A percentile compares a stretch with the other conserved stretches of the same genome.
Conservation (phyloP, 805 yeast species). For the Starmera amethionina region DNA sequence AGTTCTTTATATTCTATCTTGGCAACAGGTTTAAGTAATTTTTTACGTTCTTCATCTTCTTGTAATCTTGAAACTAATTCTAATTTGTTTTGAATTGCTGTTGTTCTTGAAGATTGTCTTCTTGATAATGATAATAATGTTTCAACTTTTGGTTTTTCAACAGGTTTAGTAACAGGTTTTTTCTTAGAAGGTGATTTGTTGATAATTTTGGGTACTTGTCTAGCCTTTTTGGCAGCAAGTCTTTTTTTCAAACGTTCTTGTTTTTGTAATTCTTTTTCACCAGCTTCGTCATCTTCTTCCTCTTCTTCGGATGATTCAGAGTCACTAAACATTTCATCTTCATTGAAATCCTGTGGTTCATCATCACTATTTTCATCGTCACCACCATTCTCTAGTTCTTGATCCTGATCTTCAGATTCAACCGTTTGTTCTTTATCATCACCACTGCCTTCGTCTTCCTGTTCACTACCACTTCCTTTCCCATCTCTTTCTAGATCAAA, state of each 20-base stretch:
- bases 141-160: constrained; percentile 36
- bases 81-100: constrained; percentile 70
- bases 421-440: constrained; percentile 17
- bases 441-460: constrained; percentile 16
- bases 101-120: constrained; percentile 65
- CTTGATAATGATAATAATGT: constrained; percentile 42
- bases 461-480: constrained; percentile 23
- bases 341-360: constrained; percentile 9
- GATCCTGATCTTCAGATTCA: constrained; percentile 6
- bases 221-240: constrained; percentile 18
- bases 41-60: constrained; percentile 53
- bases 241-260: constrained; percentile 28
- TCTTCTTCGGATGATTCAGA: constrained; percentile 32
- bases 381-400: not conserved
- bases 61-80: constrained; percentile 66
- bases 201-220: constrained; percentile 24
- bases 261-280: constrained; percentile 51
- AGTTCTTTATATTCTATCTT: constrained; percentile 31
- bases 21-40: constrained; percentile 30
- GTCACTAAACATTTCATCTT: constrained; percentile 46
- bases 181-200: constrained; percentile 2
- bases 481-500: constrained; percentile 22
- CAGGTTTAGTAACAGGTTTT: constrained; percentile 15
- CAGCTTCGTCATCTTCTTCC: constrained; percentile 53
- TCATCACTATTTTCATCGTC: not conserved